These are phyloP conservation scores for Phialophora verrucosa DNA, from an alignment of 2,329 filamentous ascomycete species.

Conservation along the genomic window DNA sequence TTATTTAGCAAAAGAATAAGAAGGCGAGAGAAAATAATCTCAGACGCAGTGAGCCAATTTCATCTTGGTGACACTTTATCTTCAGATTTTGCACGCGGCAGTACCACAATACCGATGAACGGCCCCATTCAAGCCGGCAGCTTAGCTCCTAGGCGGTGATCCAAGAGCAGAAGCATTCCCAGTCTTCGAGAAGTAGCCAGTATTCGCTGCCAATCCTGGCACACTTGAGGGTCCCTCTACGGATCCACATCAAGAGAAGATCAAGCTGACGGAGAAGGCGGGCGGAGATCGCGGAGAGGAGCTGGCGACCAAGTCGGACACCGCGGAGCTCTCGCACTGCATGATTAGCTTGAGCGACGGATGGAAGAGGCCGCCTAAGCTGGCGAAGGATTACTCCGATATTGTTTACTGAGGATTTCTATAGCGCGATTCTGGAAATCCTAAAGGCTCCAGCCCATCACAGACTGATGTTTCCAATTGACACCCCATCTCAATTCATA, in stretches of 20 bases:
- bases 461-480: not conserved
- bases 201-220: not conserved
- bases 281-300: constrained; percentile 7
- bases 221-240: not conserved
- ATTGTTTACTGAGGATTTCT: not conserved
- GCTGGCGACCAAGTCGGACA: not conserved
- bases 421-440: not conserved
- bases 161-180: not conserved
- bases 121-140: not conserved
- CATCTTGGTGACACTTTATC: not conserved
- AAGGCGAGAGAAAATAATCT: not conserved
- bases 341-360: not conserved
- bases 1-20: not conserved
- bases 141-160: no score
- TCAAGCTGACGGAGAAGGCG: constrained; percentile 3
- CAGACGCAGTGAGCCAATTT: not conserved
- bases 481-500: not conserved
- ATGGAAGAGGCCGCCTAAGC: not conserved
- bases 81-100: not conserved
- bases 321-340: not conserved
- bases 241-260: not conserved
- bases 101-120: not conserved
- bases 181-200: not conserved
- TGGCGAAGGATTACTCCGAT: not conserved
- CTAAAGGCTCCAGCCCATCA: not conserved